Evolutionary conservation across 2,329 filamentous ascomycete genomes (phyloP).

Genomic region (Aureobasidium subglaciale): DNA sequence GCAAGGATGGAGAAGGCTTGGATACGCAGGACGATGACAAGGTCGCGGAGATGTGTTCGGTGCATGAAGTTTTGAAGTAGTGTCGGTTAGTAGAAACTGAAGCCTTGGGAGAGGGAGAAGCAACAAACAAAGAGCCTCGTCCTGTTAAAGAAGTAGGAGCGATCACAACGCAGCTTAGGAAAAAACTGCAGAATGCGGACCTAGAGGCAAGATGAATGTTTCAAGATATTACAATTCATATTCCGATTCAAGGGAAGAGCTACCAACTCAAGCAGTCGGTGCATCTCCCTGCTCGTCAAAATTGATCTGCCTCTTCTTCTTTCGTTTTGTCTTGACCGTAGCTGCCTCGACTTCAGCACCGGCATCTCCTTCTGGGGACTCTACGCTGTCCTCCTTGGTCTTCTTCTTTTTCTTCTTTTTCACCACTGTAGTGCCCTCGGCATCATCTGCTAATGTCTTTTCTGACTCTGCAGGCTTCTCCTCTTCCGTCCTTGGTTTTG

Average conservation of each 20-base stretch:
- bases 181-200: too few species aligned
- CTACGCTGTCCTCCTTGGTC: slow-evolving; percentile 45
- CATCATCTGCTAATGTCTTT: not conserved
- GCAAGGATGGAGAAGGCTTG: too few species aligned
- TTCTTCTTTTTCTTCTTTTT: slow-evolving; percentile 64
- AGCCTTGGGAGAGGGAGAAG: too few species aligned
- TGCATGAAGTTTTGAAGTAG: too few species aligned
- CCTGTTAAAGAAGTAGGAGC: too few species aligned
- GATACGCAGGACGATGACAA: too few species aligned
- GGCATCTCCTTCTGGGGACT: slow-evolving; percentile 55
- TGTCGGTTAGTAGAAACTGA: too few species aligned
- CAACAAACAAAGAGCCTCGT: not conserved
- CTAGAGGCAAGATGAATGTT: not conserved
- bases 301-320: slow-evolving; percentile 75
- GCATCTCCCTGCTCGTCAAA: slow-evolving; percentile 36
- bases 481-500: not conserved
- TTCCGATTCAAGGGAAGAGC: not conserved
- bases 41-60: too few species aligned
- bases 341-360: slow-evolving; percentile 63
- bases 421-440: slow-evolving; percentile 38
- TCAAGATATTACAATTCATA: not conserved
- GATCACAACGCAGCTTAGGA: too few species aligned
- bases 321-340: slow-evolving; percentile 84
- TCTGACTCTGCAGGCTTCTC: not conserved
- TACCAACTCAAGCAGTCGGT: not conserved